Base-by-base conservation (phyloP, 139 green algal genomes). In the Chlorella sp. region DNA sequence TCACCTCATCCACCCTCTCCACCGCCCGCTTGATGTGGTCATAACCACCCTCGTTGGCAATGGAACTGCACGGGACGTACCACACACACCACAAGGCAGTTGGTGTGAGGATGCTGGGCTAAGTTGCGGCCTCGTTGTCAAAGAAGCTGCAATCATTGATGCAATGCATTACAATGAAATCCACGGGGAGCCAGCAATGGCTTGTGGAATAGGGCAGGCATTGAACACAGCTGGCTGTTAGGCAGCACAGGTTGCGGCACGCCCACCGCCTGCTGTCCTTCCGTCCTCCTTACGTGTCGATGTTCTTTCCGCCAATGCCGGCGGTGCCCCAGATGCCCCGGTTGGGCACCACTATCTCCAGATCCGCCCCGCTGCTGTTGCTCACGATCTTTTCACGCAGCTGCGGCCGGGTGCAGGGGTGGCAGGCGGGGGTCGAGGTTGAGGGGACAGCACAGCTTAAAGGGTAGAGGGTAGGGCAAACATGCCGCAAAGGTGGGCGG, bases 261-360 rank as follows among this genome's bases (percentile, higher is more conserved):
- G n/a, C n/a, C 71, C 28, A 2, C 32, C 18, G 30, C 71, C 28
- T 28, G 1, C 26, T 36, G 71, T 1, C 24, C n/a, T 2, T 2
- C 82, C 42, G 1, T 60, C 34, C 83, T 36, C 16, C 86, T n/a
- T 57, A 93, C 89, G 26, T 48, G 89, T 97, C 93, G 22, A 97
- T 95, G 93, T 97, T 97, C 53, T 89, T 68, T 11, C 95, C 96
- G 14, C 86, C 94, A 24, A 97, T 93, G 32, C 93, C 92, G 0
- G 96, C 95, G 0, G 93, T 96, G 48, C 96, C 96, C 96, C 96
- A 97, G 39, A 96, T 95, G 90, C 94, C 94, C 0, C 79, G 78
- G 16, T 89, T 89, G 26, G 94, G 94, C 37, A 96, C 92, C 30
- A 90, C 89, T 60, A 94, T 92, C 14, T 89, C 89, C 88, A 96